Conservation (phyloP, 768 basidiomycete genomes). For the Suillus spraguei region DNA sequence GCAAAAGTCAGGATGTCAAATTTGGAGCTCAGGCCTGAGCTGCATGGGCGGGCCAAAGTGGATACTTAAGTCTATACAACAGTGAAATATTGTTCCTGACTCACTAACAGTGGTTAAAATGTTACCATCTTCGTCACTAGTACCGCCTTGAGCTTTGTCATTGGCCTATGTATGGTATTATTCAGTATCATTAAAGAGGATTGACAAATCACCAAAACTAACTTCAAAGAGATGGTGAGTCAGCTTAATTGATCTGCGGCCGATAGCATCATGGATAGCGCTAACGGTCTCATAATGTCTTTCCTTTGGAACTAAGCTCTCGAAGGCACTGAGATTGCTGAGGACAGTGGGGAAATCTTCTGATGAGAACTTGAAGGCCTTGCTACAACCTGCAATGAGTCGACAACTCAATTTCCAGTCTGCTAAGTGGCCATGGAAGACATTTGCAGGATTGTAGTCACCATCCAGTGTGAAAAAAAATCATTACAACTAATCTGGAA, state of each 20-base stretch:
- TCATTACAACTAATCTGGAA: background rate
- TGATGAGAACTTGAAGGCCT: background rate
- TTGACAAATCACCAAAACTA: background rate
- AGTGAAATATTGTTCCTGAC: background rate
- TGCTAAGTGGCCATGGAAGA: background rate
- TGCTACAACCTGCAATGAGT: background rate
- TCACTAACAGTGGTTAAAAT: background rate
- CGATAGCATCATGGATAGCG: background rate
- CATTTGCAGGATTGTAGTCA: background rate
- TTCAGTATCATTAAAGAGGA: background rate
- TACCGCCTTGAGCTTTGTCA: background rate
- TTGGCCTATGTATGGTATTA: background rate
- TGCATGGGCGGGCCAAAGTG: background rate
- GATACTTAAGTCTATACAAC: background rate
- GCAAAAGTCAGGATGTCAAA: background rate
- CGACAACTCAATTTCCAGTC: background rate
- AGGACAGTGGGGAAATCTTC: background rate
- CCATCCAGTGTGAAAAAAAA: background rate
- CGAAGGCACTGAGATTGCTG: background rate
- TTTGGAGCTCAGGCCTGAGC: background rate
- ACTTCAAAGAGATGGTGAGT: background rate
- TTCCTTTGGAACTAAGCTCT: background rate
- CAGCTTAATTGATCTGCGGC: background rate
- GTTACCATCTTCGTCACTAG: background rate
- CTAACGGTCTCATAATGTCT: background rate